Evolutionary conservation across 495 filamentous ascomycete genomes (phyloP), one percentile per base, ranked within the genome.

Genomic region (Aspergillus nidulans): DNA sequence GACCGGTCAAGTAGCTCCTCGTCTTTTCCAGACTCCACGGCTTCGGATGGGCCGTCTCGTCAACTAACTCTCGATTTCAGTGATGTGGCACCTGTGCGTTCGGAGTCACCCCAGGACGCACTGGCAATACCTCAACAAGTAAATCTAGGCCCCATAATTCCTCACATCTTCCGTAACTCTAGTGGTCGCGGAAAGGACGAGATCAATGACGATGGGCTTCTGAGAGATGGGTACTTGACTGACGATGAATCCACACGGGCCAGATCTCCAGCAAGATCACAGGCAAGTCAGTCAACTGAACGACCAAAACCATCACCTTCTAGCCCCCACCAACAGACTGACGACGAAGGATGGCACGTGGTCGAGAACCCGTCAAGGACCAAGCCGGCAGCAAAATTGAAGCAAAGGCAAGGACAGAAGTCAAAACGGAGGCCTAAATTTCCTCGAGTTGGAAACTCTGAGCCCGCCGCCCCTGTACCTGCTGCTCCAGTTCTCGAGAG

Each of bases 1-100:
- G 86, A 90, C 62, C 77, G 85, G 18, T 81, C 84, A 1, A 89
- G 83, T 52, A 87, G 84, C 64, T 79, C 86, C 0, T 79, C 77
- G 6, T 73, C 70, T 4, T 63, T 68, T 7, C 73, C 71, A 0
- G 71, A 70, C 9, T 79, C 72, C 0, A 66, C 69, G 1, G 52
- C 64, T 13, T 68, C 75, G 23, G 65, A 75, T 50, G 64, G 65
- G 18, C 38, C 57, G 6, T 70, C 70, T 1, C 70, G 71, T 5
- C 62, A 64, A 16, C 63, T 66, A 6, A 77, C 72, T 0, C 69
- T 63, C 56, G 65, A 68, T 32, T 66, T 60, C 46, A 68, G 57
- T 24, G 73, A 73, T 26, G 44, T 59, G 1, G 65, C 61, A 3
- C 60, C 69, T 15, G 16, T 55, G 44, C 60, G 60, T 10, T 64